Evolutionary conservation across 1,284 basidiomycete species (phyloP).

Genomic region (Sanguinoderma infundibulare): DNA sequence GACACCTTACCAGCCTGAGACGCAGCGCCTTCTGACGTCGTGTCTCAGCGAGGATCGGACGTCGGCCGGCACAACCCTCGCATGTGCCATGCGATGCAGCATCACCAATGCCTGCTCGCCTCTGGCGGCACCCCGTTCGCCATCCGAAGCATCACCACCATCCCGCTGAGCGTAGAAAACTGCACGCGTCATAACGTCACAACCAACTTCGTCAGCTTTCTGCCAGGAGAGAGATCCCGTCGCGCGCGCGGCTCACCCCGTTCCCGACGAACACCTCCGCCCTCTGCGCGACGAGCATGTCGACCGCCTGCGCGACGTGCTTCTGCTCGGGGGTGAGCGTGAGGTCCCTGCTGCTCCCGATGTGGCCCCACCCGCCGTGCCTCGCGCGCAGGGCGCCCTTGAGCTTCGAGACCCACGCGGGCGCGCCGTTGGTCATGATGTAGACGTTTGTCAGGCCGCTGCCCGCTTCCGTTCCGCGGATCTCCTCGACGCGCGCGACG

Average conservation of each 20-base stretch:
- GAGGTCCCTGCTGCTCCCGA: constrained; percentile 42
- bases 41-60: too few species aligned
- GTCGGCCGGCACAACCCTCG: too few species aligned
- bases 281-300: constrained; percentile 49
- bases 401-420: constrained; percentile 36
- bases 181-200: constrained; percentile 30
- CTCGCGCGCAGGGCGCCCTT: constrained; percentile 27
- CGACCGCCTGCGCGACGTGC: constrained; percentile 43
- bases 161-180: constrained; percentile 65
- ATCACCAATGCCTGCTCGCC: constrained; percentile 49
- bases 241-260: constrained; percentile 38
- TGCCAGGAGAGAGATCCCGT: neutral
- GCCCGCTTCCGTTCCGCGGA: constrained; percentile 27
- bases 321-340: constrained; percentile 42
- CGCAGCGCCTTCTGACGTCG: too few species aligned
- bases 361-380: constrained; percentile 28
- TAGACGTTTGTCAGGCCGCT: constrained; percentile 35
- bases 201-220: neutral
- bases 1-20: too few species aligned
- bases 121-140: constrained; percentile 44
- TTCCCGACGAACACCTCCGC: constrained; percentile 52
- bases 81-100: too few species aligned
- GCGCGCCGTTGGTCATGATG: constrained; percentile 43
- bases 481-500: constrained; percentile 40
- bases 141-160: constrained; percentile 58